These are phyloP conservation scores for Blastobotrys attinorum DNA, from an alignment of 805 yeast species.

Conservation along the genomic window DNA sequence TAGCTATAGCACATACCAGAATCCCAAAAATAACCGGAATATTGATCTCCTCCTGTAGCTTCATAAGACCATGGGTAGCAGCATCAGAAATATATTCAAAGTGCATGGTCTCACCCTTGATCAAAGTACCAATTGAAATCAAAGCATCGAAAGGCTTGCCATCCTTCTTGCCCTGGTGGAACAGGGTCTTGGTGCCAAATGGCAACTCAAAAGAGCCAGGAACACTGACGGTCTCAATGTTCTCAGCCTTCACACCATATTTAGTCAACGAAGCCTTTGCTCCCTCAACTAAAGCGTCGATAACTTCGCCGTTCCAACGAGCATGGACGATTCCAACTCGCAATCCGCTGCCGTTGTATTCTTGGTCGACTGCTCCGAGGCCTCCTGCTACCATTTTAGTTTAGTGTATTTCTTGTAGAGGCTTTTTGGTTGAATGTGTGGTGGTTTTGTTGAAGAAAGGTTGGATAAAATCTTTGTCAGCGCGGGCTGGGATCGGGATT, in stretches of 20 bases:
- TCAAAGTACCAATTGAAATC: slow-evolving; percentile 88
- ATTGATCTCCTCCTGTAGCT: slow-evolving; percentile 56
- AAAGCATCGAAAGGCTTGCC: slow-evolving; percentile 52
- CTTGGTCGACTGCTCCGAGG: slow-evolving; percentile 62
- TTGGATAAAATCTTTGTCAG: no score
- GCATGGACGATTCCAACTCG: slow-evolving; percentile 88
- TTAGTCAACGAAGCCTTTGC: slow-evolving; percentile 51
- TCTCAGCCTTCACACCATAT: slow-evolving; percentile 66
- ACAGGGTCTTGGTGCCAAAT: slow-evolving; percentile 48
- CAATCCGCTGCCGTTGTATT: slow-evolving; percentile 50
- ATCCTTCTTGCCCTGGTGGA: slow-evolving; percentile 1
- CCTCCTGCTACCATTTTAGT: slow-evolving; percentile 50
- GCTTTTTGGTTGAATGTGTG: no score
- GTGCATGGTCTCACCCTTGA: slow-evolving; percentile 97
- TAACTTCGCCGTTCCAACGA: slow-evolving; percentile 82
- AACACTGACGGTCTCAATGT: slow-evolving; percentile 74
- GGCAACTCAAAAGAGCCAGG: slow-evolving; percentile 97
- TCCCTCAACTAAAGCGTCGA: slow-evolving; percentile 73
- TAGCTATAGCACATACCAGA: slow-evolving; percentile 27
- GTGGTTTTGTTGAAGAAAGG: no score
- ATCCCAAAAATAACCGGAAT: slow-evolving; percentile 90
- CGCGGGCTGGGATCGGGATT: no score
- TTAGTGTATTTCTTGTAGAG: no score
- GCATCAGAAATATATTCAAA: slow-evolving; percentile 95
- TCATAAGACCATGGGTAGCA: slow-evolving; percentile 78